Percentiles rank a stretch among this genome's conserved stretches.
These are phyloP conservation scores for Cystobasidium pallidum DNA, from an alignment of 1,284 basidiomycete genomes.

Conservation along the genomic window DNA sequence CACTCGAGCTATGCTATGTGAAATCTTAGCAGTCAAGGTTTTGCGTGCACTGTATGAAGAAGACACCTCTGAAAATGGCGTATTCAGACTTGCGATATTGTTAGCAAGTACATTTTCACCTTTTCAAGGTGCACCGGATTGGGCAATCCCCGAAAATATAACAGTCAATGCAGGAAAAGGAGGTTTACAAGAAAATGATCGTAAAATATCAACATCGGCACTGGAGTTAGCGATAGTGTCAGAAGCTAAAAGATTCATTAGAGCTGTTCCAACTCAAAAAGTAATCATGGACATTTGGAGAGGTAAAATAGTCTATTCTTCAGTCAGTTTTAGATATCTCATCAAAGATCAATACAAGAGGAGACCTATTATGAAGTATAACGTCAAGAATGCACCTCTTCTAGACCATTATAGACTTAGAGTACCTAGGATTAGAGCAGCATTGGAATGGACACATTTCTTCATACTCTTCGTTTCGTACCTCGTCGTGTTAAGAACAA, in stretches of 20 bases:
- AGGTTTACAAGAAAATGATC: conserved; percentile 30
- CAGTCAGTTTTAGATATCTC: conserved; percentile 52
- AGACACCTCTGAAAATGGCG: conserved; percentile 40
- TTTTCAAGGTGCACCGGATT: conserved; percentile 52
- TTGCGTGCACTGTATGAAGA: conserved; percentile 47
- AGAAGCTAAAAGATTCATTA: conserved; percentile 45
- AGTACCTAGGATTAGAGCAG: conserved; percentile 55
- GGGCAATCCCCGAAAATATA: conserved; percentile 22
- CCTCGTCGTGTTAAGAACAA: conserved; percentile 51
- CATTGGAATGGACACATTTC: conserved; percentile 54
- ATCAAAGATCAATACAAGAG: conserved; percentile 58
- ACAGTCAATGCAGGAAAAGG: not conserved
- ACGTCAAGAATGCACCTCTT: conserved; percentile 56
- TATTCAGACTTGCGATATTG: conserved; percentile 49
- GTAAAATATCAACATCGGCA: conserved; percentile 40
- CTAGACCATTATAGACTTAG: conserved; percentile 58
- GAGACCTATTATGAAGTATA: conserved; percentile 57
- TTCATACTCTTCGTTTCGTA: conserved; percentile 56
- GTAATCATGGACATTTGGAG: conserved; percentile 53
- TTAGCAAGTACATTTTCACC: conserved; percentile 51
- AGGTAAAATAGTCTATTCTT: conserved; percentile 53
- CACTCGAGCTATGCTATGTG: conserved; percentile 52
- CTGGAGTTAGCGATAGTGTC: conserved; percentile 43
- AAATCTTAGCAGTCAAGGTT: conserved; percentile 52
- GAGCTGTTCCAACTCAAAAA: conserved; percentile 45